Percentiles rank a stretch among this genome's conserved stretches.
phyloP scores from a whole-genome alignment of 352 stramenopile genomes.

The Globisporangium sylvaticum region DNA sequence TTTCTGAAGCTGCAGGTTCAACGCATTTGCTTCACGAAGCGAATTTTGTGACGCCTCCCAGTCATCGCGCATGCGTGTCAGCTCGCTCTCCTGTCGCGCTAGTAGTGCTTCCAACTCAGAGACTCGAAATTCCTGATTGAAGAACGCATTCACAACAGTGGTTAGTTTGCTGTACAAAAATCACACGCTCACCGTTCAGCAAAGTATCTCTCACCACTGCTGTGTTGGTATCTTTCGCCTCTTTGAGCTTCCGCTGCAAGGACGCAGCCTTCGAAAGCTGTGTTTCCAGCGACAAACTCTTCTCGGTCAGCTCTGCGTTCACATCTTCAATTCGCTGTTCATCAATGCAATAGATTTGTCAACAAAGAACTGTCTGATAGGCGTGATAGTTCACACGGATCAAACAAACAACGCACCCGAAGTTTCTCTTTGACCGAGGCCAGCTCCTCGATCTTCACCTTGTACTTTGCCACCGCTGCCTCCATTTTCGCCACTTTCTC shows the following conservation, averaged over 20 bases:
- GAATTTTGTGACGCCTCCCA: constrained; percentile 26
- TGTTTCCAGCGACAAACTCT: constrained; percentile 48
- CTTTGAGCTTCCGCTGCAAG: constrained; percentile 59
- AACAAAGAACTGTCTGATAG: no score
- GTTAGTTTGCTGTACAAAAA: no score
- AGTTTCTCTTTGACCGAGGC: constrained; percentile 46
- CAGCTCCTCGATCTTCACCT: constrained; percentile 65
- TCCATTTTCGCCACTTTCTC: constrained; percentile 50
- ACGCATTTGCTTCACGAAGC: constrained; percentile 31
- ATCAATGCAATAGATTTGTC: background rate
- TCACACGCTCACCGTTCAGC: no score
- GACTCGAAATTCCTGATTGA: constrained; percentile 51
- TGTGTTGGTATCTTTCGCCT: constrained; percentile 67
- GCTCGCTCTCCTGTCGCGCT: constrained; percentile 28
- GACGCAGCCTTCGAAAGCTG: constrained; percentile 38
- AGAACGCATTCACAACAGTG: background rate
- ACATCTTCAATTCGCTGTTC: constrained; percentile 47
- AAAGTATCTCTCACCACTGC: constrained; percentile 33
- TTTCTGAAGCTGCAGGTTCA: constrained; percentile 57
- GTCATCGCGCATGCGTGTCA: constrained; percentile 21
- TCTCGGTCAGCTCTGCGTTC: constrained; percentile 52
- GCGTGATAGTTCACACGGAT: no score
- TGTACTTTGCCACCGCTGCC: constrained; percentile 53
- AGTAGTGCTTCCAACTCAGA: constrained; percentile 50
- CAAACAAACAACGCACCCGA: constrained; percentile 27